Evolutionary conservation across 768 basidiomycete species (phyloP).

Genomic region (Xerocomellus chrysenteron): DNA sequence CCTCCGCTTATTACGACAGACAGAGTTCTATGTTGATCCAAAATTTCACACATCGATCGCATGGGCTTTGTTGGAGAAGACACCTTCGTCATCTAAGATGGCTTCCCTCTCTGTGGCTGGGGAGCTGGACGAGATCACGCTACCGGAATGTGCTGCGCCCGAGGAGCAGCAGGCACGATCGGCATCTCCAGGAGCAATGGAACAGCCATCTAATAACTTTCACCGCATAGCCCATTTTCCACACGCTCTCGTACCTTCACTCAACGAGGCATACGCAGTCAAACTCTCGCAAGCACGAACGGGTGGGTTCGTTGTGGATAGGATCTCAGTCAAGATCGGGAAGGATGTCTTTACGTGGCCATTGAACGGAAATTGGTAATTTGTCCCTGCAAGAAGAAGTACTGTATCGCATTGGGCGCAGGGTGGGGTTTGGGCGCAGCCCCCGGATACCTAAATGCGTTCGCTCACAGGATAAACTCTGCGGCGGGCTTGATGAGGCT

Average conservation of each 20-base stretch:
- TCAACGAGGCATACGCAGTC: conserved; percentile 50
- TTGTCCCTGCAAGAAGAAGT: conserved; percentile 2
- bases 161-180: conserved; percentile 6
- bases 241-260: conserved; percentile 39
- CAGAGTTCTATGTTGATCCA: conserved; percentile 76
- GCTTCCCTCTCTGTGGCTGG: not conserved
- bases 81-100: conserved; percentile 3
- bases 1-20: conserved; percentile 63
- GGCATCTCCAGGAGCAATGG: conserved; percentile 1
- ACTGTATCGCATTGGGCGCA: conserved; percentile 6
- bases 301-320: conserved; percentile 51
- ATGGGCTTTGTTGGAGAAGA: conserved; percentile 68
- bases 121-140: conserved; percentile 2
- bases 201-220: conserved; percentile 30
- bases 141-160: not conserved
- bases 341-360: conserved; percentile 58
- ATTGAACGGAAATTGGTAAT: conserved; percentile 22
- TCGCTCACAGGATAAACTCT: not conserved
- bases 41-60: conserved; percentile 88
- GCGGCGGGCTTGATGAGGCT: conserved; percentile 43
- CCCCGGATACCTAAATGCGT: conserved; percentile 5
- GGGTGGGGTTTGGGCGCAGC: conserved; percentile 1
- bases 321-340: conserved; percentile 67
- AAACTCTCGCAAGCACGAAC: conserved; percentile 42
- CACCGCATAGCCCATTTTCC: conserved; percentile 55